Base-by-base conservation (phyloP, 805 yeast species). In the Suhomyces sp. region DNA sequence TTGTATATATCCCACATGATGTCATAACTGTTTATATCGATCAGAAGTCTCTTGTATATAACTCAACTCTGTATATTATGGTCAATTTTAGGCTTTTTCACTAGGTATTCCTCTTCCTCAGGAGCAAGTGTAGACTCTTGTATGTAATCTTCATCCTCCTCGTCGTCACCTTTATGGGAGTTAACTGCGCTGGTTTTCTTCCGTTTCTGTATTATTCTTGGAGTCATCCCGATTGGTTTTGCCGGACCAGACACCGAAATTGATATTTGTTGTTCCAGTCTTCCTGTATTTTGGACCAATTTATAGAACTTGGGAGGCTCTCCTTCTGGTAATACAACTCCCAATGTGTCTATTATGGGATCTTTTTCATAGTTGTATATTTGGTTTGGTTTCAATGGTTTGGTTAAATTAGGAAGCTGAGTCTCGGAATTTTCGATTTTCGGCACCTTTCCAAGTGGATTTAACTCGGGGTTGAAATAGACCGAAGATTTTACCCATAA, bases 391-490 rank as follows among this genome's bases (percentile, higher is more conserved):
- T 47, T 53, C 19, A 67, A 39, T 11, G 70, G 69, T 22, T 58
- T 58, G 2, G 65, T 57, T 4, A 58, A 22, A 33, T 63, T 65
- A 37, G 42, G 20, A 38, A 55, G 27, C 1, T 13, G 15, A 23
- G 33, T 14, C n/a, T n/a, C n/a, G n/a, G n/a, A n/a, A n/a, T n/a
- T n/a, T n/a, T n/a, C n/a, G n/a, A n/a, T n/a, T 6, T 35, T 2
- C 5, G 84, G 83, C 0, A 79, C 75, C 31, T 49, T 56, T 0
- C 88, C 88, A 4, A 69, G 48, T 2, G 82, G 79, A 40, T 81
- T 81, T 62, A 83, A 70, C 42, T 81, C 85, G 4, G 81, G 79
- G 46, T 81, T 82, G 54, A 76, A 79, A 50, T 74, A 81, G 2
- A 79, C 63, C 6, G 85, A 78, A 24, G 65, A 57, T 19, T 45